Percentiles rank a stretch among this genome's conserved stretches.
Conservation (phyloP, 805 yeast genomes). For the Zygosaccharomyces siamensis region DNA sequence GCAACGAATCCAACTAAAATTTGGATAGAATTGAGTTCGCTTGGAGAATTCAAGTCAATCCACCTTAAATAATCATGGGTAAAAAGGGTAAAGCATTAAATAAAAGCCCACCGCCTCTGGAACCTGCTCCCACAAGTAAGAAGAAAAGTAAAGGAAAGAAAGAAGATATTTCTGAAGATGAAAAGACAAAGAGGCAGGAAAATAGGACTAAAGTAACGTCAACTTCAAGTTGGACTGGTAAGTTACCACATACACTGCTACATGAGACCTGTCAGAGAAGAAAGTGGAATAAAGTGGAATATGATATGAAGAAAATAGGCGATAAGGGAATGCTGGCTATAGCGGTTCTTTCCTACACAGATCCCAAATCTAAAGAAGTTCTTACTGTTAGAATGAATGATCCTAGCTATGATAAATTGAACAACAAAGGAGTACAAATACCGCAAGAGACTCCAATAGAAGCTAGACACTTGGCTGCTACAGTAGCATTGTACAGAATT, state of each 20-base stretch:
- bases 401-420: slow-evolving; percentile 38
- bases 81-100: slow-evolving; percentile 18
- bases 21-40: background rate
- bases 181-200: slow-evolving; percentile 29
- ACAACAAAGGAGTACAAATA: slow-evolving; percentile 45
- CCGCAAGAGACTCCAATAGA: slow-evolving; percentile 81
- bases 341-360: slow-evolving; percentile 61
- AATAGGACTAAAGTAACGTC: slow-evolving; percentile 53
- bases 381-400: slow-evolving; percentile 52
- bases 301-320: slow-evolving; percentile 55
- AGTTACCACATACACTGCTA: slow-evolving; percentile 77
- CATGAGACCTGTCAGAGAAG: slow-evolving; percentile 84
- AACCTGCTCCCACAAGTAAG: slow-evolving; percentile 12
- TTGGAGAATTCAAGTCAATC: background rate
- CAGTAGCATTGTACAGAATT: slow-evolving; percentile 75
- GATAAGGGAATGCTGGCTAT: slow-evolving; percentile 59
- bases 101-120: slow-evolving; percentile 10
- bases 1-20: background rate
- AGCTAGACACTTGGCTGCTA: slow-evolving; percentile 87
- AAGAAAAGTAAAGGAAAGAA: slow-evolving; percentile 23
- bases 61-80: slow-evolving; percentile 16
- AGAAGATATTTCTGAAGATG: slow-evolving; percentile 14
- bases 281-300: slow-evolving; percentile 84
- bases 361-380: slow-evolving; percentile 74
- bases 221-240: slow-evolving; percentile 88